Evolutionary conservation across 805 yeast species (phyloP).

Genomic region (Priceomyces carsonii): DNA sequence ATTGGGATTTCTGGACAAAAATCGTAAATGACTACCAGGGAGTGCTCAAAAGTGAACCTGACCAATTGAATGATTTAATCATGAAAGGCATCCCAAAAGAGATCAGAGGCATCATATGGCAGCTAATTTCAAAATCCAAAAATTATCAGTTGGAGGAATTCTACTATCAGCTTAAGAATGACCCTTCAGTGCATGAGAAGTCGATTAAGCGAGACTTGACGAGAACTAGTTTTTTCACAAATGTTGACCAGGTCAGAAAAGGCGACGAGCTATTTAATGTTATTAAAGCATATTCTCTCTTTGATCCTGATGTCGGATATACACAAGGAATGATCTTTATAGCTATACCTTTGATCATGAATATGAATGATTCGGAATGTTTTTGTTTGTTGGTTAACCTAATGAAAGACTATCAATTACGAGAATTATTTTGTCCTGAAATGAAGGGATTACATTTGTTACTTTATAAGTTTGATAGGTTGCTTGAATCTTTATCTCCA

Average conservation of each 20-base stretch:
- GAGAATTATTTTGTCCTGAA: conserved; percentile 77
- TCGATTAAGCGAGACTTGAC: conserved; percentile 79
- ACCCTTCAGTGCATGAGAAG: conserved; percentile 64
- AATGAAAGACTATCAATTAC: conserved; percentile 82
- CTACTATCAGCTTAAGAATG: conserved; percentile 50
- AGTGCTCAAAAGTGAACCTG: conserved; percentile 63
- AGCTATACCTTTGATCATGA: conserved; percentile 79
- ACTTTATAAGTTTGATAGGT: conserved; percentile 86
- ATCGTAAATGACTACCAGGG: conserved; percentile 76
- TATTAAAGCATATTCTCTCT: conserved; percentile 79
- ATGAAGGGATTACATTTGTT: conserved; percentile 91
- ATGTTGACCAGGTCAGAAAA: conserved; percentile 53
- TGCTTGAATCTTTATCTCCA: conserved; percentile 78
- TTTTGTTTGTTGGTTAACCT: conserved; percentile 77
- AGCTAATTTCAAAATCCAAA: conserved; percentile 78
- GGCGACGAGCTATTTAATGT: conserved; percentile 68
- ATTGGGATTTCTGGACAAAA: conserved; percentile 87
- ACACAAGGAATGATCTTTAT: conserved; percentile 98
- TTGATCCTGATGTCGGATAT: conserved; percentile 93
- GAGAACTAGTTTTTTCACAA: conserved; percentile 79
- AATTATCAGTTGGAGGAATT: conserved; percentile 61
- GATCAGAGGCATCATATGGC: conserved; percentile 91
- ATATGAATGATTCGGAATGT: conserved; percentile 80
- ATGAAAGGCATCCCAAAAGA: conserved; percentile 81
- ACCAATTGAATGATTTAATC: conserved; percentile 59